Evolutionary conservation across 768 basidiomycete genomes (phyloP).

Genomic region (Mrakia blollopis): DNA sequence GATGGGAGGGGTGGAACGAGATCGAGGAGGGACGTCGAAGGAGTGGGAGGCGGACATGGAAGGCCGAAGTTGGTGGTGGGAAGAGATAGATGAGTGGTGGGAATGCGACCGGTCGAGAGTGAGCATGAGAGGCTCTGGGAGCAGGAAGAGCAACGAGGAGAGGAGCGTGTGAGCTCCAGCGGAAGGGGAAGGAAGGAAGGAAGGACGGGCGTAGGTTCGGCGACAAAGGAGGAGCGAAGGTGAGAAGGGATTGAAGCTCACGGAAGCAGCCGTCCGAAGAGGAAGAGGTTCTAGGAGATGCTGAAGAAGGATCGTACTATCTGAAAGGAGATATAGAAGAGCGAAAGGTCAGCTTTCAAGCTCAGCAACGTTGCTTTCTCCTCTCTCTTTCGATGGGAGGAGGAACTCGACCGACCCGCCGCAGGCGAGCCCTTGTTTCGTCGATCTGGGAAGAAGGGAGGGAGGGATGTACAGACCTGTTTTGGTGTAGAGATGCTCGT

Average conservation of each 20-base stretch:
- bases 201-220: slow-evolving; percentile 3
- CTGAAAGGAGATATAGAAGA: neutral
- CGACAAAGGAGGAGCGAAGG: neutral
- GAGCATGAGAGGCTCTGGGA: slow-evolving; percentile 24
- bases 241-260: neutral
- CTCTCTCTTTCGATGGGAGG: neutral
- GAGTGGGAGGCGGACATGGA: neutral
- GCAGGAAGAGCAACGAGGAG: neutral
- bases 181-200: neutral
- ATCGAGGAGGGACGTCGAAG: slow-evolving; percentile 18
- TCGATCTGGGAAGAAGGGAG: neutral
- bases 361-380: neutral
- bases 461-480: neutral
- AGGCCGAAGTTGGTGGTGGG: slow-evolving; percentile 10
- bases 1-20: slow-evolving; percentile 27
- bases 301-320: neutral
- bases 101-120: slow-evolving; percentile 26
- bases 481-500: too few relatives aligned
- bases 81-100: neutral
- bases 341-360: neutral
- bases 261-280: neutral
- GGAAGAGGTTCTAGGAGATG: neutral
- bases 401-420: neutral
- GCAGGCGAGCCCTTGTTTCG: neutral
- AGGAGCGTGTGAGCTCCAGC: neutral